Evolutionary conservation across 257 asterid species (phyloP).

Genomic region (Ajuga chamaepitys): DNA sequence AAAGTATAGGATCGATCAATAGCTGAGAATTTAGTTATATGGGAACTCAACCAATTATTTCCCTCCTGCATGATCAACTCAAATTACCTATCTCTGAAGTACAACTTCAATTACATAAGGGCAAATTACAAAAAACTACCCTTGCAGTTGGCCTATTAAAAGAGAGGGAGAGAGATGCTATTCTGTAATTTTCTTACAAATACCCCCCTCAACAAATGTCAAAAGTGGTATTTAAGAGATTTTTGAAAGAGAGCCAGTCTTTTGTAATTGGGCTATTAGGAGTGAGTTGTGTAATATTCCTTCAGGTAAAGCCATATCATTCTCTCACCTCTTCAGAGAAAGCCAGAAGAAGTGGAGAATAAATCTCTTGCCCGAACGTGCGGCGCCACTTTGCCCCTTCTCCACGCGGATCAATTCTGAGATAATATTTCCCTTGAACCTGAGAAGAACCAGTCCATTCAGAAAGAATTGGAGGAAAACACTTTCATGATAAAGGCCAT

Average conservation of each 20-base stretch:
- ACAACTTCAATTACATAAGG: not conserved
- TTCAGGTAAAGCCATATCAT: not conserved
- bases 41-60: conserved; percentile 50
- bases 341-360: conserved; percentile 72
- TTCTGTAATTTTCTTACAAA: no score
- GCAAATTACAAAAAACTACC: no score
- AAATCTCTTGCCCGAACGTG: conserved; percentile 67
- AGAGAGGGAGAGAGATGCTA: no score
- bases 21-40: conserved; percentile 54
- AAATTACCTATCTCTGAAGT: not conserved
- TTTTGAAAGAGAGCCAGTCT: no score
- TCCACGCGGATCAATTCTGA: conserved; percentile 67
- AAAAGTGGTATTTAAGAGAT: no score
- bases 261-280: no score
- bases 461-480: conserved; percentile 9
- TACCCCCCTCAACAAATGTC: no score
- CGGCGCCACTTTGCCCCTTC: conserved; percentile 91
- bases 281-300: no score
- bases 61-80: conserved; percentile 37
- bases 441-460: conserved; percentile 9
- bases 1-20: conserved; percentile 61
- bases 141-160: no score
- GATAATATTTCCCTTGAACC: conserved; percentile 64
- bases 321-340: conserved; percentile 61
- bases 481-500: conserved; percentile 7